phyloP scores from a whole-genome alignment of 2,329 filamentous ascomycete genomes.

The Aspergillus melleus region DNA sequence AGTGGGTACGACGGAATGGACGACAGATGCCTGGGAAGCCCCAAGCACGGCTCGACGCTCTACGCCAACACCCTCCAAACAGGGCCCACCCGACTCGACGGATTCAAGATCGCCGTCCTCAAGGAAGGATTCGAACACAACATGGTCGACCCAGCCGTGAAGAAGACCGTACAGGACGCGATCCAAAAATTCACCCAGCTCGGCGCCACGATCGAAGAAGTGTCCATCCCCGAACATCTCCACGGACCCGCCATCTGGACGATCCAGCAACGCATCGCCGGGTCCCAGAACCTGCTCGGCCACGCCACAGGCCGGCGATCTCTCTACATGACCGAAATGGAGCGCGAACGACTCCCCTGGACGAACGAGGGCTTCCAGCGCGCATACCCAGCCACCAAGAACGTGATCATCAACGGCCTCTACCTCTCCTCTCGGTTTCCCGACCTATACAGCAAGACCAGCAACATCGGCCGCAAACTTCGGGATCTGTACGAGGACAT shows the following conservation, averaged over 20 bases:
- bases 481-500: slow-evolving; percentile 41
- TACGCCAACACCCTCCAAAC: slow-evolving; percentile 17
- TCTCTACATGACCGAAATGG: slow-evolving; percentile 53
- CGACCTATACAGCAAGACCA: slow-evolving; percentile 41
- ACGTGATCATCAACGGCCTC: slow-evolving; percentile 42
- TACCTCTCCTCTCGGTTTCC: slow-evolving; percentile 42
- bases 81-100: slow-evolving; percentile 13
- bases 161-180: slow-evolving; percentile 44
- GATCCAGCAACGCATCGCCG: slow-evolving; percentile 39
- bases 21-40: slow-evolving; percentile 41
- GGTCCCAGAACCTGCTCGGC: slow-evolving; percentile 44
- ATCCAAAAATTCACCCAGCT: slow-evolving; percentile 44
- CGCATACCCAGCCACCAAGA: slow-evolving; percentile 47
- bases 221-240: slow-evolving; percentile 52
- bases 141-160: slow-evolving; percentile 43
- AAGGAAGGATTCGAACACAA: slow-evolving; percentile 47
- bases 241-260: slow-evolving; percentile 53
- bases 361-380: slow-evolving; percentile 52
- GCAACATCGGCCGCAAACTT: slow-evolving; percentile 42
- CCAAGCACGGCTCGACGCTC: slow-evolving; percentile 23
- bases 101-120: slow-evolving; percentile 43
- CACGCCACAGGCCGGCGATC: slow-evolving; percentile 50
- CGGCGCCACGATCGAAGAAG: slow-evolving; percentile 52
- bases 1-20: slow-evolving; percentile 53
- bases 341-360: slow-evolving; percentile 50